These are phyloP conservation scores for Erodium trifolium DNA, from an alignment of 441 rosid genomes.

Conservation along the genomic window DNA sequence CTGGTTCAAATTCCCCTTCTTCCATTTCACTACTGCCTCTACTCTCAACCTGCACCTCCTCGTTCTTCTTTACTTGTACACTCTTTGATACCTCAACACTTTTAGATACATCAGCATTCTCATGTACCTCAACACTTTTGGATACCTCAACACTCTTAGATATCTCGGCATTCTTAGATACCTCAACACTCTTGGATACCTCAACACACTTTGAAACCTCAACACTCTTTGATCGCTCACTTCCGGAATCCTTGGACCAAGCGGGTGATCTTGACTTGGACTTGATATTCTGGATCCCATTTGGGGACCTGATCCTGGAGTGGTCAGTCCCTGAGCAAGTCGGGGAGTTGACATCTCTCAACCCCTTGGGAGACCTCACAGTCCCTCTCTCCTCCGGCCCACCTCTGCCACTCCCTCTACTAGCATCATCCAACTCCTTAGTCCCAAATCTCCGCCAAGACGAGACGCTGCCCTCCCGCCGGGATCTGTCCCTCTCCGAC, in stretches of 20 bases:
- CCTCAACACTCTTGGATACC: slow-evolving; percentile 21
- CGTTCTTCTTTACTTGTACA: slow-evolving; percentile 24
- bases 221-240: slow-evolving; percentile 45
- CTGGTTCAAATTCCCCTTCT: slow-evolving; percentile 97
- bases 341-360: slow-evolving; percentile 55
- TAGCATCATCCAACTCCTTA: slow-evolving; percentile 40
- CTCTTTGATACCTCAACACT: not conserved
- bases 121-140: not conserved
- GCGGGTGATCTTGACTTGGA: slow-evolving; percentile 53
- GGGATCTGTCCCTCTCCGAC: slow-evolving; percentile 80
- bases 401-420: slow-evolving; percentile 12
- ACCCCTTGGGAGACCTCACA: slow-evolving; percentile 26
- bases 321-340: slow-evolving; percentile 43
- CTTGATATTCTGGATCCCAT: slow-evolving; percentile 30
- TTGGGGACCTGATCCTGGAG: slow-evolving; percentile 24
- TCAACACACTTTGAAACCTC: not conserved
- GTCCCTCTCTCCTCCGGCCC: slow-evolving; percentile 25
- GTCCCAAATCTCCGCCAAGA: slow-evolving; percentile 77
- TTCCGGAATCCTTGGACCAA: slow-evolving; percentile 32
- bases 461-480: slow-evolving; percentile 64
- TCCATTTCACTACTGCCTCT: slow-evolving; percentile 88
- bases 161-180: slow-evolving; percentile 9
- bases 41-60: slow-evolving; percentile 39
- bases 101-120: not conserved
- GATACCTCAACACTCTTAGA: not conserved